These are phyloP conservation scores for Ulmus americana DNA, from an alignment of 331 rosid species.

Conservation along the genomic window DNA sequence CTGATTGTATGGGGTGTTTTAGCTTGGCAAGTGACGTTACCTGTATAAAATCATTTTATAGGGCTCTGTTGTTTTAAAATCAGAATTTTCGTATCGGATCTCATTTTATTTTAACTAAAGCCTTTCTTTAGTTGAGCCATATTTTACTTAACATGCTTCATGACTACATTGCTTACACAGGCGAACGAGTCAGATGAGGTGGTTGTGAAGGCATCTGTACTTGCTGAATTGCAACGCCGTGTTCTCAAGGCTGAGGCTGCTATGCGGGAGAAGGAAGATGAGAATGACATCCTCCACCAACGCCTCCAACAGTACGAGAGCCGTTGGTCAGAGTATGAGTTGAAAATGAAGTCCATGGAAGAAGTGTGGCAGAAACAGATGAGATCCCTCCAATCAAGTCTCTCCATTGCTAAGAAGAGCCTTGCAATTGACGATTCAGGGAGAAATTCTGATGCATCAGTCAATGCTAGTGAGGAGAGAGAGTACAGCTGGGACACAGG, in stretches of 20 bases:
- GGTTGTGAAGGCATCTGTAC: constrained; percentile 81
- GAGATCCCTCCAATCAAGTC: constrained; percentile 98
- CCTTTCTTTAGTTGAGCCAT: neutral
- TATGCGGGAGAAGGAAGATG: constrained; percentile 91
- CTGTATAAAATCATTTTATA: too few species aligned
- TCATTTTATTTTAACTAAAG: neutral
- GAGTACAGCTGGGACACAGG: constrained; percentile 74
- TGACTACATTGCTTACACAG: constrained; percentile 34
- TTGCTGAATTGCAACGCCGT: constrained; percentile 85
- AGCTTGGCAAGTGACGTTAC: neutral
- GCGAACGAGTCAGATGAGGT: constrained; percentile 69
- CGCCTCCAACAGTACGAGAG: constrained; percentile 91
- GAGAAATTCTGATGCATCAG: constrained; percentile 89
- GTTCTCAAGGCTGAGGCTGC: constrained; percentile 94
- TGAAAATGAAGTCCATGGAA: constrained; percentile 98
- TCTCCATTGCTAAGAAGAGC: constrained; percentile 98
- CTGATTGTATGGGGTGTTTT: neutral
- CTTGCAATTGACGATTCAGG: constrained; percentile 82
- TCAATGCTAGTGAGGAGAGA: constrained; percentile 75
- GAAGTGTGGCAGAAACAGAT: constrained; percentile 99
- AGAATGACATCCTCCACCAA: constrained; percentile 95
- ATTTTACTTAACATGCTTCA: neutral
- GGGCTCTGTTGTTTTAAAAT: neutral
- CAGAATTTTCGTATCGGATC: neutral
- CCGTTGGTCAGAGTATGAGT: constrained; percentile 97